Percentiles rank a stretch among this genome's conserved stretches.
Evolutionary conservation across 1,284 basidiomycete genomes (phyloP).

Genomic region (Pseudozyma hubeiensis): DNA sequence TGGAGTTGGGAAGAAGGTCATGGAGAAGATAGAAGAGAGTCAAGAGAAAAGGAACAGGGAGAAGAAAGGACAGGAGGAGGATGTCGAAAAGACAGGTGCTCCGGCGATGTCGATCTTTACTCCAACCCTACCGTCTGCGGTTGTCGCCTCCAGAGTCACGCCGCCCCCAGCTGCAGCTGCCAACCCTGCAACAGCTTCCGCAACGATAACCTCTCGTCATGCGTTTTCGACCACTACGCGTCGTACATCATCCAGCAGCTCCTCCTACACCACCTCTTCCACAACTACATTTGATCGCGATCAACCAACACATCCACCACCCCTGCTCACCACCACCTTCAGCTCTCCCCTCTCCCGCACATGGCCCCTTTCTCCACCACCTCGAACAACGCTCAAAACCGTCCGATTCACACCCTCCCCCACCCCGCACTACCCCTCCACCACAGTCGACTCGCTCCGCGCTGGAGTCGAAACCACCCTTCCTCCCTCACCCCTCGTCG

Average conservation of each 20-base stretch:
- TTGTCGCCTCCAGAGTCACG: slow-evolving; percentile 5
- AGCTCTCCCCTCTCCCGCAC: background rate
- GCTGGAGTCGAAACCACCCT: background rate
- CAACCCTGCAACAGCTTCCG: background rate
- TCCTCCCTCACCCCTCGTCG: background rate
- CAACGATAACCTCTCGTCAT: background rate
- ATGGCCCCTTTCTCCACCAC: background rate
- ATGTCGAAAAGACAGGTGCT: background rate
- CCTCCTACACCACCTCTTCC: slow-evolving; percentile 5
- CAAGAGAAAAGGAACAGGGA: slow-evolving; percentile 2
- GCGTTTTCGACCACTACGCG: background rate
- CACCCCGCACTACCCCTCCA: background rate
- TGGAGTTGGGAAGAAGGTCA: background rate
- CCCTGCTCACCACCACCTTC: background rate
- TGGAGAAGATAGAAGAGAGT: slow-evolving; percentile 1
- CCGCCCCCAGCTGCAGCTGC: background rate
- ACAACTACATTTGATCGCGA: slow-evolving; percentile 10
- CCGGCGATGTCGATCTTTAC: slow-evolving; percentile 14
- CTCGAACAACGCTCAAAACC: slow-evolving; percentile 9
- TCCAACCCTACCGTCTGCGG: slow-evolving; percentile 22
- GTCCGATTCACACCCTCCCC: slow-evolving; percentile 19
- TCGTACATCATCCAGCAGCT: background rate
- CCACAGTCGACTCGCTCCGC: slow-evolving; percentile 8
- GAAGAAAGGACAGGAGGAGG: slow-evolving; percentile 1
- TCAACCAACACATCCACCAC: background rate